A percentile compares a stretch with the other conserved stretches of the same genome.
Conservation (phyloP, 352 stramenopile genomes). For the Peronosclerospora sorghi region DNA sequence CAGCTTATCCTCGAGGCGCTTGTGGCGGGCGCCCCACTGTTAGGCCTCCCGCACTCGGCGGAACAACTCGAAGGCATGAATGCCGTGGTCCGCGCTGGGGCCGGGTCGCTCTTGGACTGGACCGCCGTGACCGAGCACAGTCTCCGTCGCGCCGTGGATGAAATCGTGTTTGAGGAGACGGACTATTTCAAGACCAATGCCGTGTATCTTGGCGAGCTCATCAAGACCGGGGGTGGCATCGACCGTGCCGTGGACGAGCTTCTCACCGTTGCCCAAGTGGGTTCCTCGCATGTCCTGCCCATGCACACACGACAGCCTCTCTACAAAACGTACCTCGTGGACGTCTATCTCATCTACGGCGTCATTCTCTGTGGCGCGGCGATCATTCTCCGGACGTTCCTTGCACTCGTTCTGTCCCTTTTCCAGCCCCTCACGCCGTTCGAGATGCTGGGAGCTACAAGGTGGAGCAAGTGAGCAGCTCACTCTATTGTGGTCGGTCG, state of each 20-base stretch:
- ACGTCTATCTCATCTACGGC: conserved; percentile 80
- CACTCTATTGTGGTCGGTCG: too few relatives aligned
- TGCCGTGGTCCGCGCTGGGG: conserved; percentile 39
- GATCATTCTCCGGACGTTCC: conserved; percentile 75
- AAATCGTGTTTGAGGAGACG: conserved; percentile 22
- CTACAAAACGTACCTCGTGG: conserved; percentile 78
- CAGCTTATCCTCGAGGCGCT: conserved; percentile 54
- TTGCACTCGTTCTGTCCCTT: conserved; percentile 50
- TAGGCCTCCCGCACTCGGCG: conserved; percentile 60
- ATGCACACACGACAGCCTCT: conserved; percentile 51
- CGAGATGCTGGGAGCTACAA: conserved; percentile 13
- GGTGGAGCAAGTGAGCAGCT: too few relatives aligned
- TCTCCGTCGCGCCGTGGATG: conserved; percentile 23
- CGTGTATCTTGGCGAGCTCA: conserved; percentile 37
- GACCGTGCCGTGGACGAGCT: conserved; percentile 45
- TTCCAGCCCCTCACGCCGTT: conserved; percentile 33
- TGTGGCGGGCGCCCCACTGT: conserved; percentile 40
- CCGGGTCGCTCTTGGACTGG: conserved; percentile 30
- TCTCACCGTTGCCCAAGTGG: conserved; percentile 42
- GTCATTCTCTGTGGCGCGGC: conserved; percentile 69
- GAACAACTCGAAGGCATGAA: conserved; percentile 71
- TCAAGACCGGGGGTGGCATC: conserved; percentile 46
- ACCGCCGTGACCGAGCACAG: conserved; percentile 24
- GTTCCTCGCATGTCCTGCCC: conserved; percentile 35
- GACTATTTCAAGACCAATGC: conserved; percentile 32